Conservation (phyloP, 176 grass and related monocot species). For the Musa beccarii region DNA sequence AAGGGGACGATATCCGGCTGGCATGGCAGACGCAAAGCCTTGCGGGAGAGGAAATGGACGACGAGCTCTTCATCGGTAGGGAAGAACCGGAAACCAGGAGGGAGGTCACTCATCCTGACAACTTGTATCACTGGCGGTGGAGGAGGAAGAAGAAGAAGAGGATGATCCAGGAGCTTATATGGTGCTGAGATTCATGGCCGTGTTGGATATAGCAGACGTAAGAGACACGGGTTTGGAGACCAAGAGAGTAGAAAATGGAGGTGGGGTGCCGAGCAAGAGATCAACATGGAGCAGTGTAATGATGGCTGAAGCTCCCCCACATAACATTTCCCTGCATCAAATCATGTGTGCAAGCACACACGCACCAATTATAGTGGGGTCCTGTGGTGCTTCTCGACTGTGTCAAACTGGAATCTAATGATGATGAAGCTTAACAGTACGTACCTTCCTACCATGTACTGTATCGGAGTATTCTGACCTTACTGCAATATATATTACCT, state of each 20-base stretch:
- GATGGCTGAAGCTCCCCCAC: neutral
- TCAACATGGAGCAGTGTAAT: slow-evolving; percentile 4
- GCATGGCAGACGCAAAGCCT: slow-evolving; percentile 51
- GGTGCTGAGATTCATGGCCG: too few species aligned
- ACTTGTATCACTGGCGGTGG: too few species aligned
- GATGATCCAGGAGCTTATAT: neutral
- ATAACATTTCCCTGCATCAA: neutral
- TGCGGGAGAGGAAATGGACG: slow-evolving; percentile 75
- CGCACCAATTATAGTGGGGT: neutral
- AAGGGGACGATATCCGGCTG: slow-evolving; percentile 62
- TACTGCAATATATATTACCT: too few species aligned
- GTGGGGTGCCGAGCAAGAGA: neutral
- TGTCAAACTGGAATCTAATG: too few species aligned
- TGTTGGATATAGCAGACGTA: neutral
- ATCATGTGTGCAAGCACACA: neutral
- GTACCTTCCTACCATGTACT: too few species aligned
- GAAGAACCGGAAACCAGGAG: slow-evolving; percentile 92
- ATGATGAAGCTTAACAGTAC: too few species aligned
- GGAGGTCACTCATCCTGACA: slow-evolving; percentile 45
- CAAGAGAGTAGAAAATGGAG: neutral
- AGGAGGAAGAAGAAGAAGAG: neutral
- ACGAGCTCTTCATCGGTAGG: slow-evolving; percentile 82
- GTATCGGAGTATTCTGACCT: too few species aligned
- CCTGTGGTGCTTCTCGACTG: too few species aligned
- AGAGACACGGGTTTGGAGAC: neutral